phyloP scores from a whole-genome alignment of 2,329 filamentous ascomycete genomes.

The Penicillium sclerotigenum region DNA sequence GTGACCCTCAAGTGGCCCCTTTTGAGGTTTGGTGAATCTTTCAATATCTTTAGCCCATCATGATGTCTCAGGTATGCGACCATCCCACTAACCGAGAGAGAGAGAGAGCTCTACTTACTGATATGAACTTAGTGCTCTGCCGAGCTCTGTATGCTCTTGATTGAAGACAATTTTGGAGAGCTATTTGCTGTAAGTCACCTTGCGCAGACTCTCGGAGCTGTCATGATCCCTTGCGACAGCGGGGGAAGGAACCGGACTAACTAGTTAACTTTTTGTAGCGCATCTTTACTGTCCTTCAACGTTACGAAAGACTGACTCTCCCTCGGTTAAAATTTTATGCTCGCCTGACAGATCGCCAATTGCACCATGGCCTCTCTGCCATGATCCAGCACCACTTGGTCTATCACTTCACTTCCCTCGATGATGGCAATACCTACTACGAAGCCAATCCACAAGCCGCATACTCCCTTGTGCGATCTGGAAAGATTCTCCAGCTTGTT shows the following conservation, averaged over 20 bases:
- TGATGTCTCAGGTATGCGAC: slow-evolving; percentile 56
- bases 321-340: slow-evolving; percentile 68
- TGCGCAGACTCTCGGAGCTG: not conserved
- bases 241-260: slow-evolving; percentile 10
- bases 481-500: slow-evolving; percentile 75
- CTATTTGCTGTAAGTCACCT: slow-evolving; percentile 74
- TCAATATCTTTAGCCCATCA: slow-evolving; percentile 56
- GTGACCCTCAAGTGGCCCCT: slow-evolving; percentile 69
- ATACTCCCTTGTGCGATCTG: slow-evolving; percentile 76
- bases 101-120: slow-evolving; percentile 21
- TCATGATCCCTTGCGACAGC: not conserved
- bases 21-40: slow-evolving; percentile 67
- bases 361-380: slow-evolving; percentile 77
- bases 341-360: slow-evolving; percentile 67
- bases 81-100: slow-evolving; percentile 15
- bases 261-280: slow-evolving; percentile 53
- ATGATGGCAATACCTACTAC: slow-evolving; percentile 68
- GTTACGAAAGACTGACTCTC: slow-evolving; percentile 72
- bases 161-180: slow-evolving; percentile 87
- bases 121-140: slow-evolving; percentile 58
- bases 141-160: slow-evolving; percentile 85
- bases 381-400: slow-evolving; percentile 86
- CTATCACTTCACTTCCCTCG: slow-evolving; percentile 65
- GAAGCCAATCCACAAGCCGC: slow-evolving; percentile 77
- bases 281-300: slow-evolving; percentile 76